Conservation (phyloP, 208 protist species). For the Leishmania amazonensis region DNA sequence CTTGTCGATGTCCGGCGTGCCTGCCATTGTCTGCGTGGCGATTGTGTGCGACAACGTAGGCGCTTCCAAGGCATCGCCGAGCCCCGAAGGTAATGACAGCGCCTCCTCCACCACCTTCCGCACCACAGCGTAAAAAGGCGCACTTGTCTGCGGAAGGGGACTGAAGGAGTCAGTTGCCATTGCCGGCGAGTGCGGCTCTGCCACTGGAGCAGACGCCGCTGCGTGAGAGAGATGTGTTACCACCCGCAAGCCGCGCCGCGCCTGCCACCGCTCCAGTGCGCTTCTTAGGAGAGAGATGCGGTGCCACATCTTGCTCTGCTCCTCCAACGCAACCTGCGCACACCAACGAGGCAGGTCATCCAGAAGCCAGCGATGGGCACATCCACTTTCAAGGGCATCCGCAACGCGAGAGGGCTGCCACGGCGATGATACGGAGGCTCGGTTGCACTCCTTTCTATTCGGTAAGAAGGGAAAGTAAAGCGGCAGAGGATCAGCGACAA, state of each 20-base stretch:
- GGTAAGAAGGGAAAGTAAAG: conserved; percentile 23
- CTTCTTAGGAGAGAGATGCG: conserved; percentile 19
- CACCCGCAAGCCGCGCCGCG: conserved; percentile 54
- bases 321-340: conserved; percentile 33
- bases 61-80: not conserved
- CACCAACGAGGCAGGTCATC: conserved; percentile 52
- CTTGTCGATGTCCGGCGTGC: not conserved
- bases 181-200: not conserved
- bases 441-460: not conserved
- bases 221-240: conserved; percentile 29
- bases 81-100: not conserved
- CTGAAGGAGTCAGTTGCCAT: not conserved
- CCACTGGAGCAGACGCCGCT: not conserved
- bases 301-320: conserved; percentile 43
- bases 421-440: not conserved
- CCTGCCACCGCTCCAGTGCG: conserved; percentile 46
- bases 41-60: not conserved
- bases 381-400: conserved; percentile 31
- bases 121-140: not conserved
- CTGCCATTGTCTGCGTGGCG: not conserved
- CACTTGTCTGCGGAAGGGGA: too few relatives aligned
- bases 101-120: not conserved
- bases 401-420: not conserved
- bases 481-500: conserved; percentile 11
- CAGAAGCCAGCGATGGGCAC: conserved; percentile 65